Evolutionary conservation across 2,329 filamentous ascomycete genomes (phyloP).

Genomic region (Ceratocystiopsis sp.): DNA sequence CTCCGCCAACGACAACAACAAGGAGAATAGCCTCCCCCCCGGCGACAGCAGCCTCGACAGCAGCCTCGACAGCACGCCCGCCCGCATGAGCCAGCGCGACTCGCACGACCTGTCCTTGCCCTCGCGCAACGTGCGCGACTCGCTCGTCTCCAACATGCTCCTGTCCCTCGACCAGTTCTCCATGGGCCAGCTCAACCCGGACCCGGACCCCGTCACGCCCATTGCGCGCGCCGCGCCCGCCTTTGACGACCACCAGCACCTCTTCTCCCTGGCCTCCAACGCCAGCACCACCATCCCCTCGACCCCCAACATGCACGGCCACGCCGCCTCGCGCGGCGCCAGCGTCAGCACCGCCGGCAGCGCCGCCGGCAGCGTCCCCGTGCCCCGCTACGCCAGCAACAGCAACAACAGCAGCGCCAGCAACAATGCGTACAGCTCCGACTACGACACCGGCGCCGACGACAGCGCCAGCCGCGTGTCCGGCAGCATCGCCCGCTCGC

Average conservation of each 20-base stretch:
- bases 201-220: slow-evolving; percentile 12
- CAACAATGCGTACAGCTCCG: slow-evolving; percentile 38
- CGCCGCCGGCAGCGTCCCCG: slow-evolving; percentile 4
- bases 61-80: slow-evolving; percentile 12
- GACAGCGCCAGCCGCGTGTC: slow-evolving; percentile 33
- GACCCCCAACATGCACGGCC: slow-evolving; percentile 1
- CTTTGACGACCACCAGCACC: slow-evolving; percentile 20
- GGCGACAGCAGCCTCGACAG: too few relatives aligned
- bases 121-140: slow-evolving; percentile 63
- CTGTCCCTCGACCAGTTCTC: slow-evolving; percentile 78
- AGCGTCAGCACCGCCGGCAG: too few relatives aligned
- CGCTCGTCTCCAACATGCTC: slow-evolving; percentile 90
- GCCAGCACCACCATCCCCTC: slow-evolving; percentile 10
- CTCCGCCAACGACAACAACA: slow-evolving; percentile 15
- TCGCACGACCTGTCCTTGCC: slow-evolving; percentile 78
- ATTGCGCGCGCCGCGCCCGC: slow-evolving; percentile 1
- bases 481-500: slow-evolving; percentile 35
- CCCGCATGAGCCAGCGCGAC: slow-evolving; percentile 27
- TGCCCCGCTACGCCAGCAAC: slow-evolving; percentile 18
- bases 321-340: slow-evolving; percentile 8
- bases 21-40: slow-evolving; percentile 16
- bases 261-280: slow-evolving; percentile 13
- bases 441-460: slow-evolving; percentile 35
- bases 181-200: slow-evolving; percentile 28
- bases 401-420: not conserved